Conservation (phyloP, 2,329 filamentous ascomycete genomes). For the Pseudogymnoascus sp. region DNA sequence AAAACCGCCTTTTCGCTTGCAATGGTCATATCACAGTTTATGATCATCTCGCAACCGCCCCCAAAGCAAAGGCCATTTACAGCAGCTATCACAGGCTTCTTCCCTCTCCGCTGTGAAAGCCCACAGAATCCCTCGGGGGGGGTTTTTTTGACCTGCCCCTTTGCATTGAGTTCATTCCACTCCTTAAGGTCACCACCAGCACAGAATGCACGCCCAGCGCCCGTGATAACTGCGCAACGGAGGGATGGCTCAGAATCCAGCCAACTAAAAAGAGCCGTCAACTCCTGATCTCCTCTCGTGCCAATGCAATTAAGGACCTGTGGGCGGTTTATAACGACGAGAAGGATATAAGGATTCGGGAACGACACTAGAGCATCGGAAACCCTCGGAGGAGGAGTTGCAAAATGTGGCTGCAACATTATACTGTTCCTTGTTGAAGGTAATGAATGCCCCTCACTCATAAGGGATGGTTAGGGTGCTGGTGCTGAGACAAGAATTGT, state of each 20-base stretch:
- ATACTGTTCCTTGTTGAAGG: neutral
- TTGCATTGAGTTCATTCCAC: constrained; percentile 45
- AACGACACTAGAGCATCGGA: constrained; percentile 36
- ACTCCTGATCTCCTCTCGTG: constrained; percentile 32
- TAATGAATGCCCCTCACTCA: neutral
- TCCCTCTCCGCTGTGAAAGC: constrained; percentile 58
- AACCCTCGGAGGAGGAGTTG: constrained; percentile 20
- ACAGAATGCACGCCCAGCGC: constrained; percentile 59
- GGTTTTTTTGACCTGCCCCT: constrained; percentile 19
- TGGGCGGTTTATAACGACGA: constrained; percentile 56
- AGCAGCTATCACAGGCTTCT: constrained; percentile 70
- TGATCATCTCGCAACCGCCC: constrained; percentile 69
- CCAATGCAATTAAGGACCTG: constrained; percentile 51
- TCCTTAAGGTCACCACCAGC: constrained; percentile 64
- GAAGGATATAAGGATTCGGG: constrained; percentile 48
- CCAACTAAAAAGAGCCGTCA: constrained; percentile 48
- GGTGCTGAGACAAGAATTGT: neutral
- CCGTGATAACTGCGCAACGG: constrained; percentile 58
- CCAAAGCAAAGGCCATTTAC: constrained; percentile 71
- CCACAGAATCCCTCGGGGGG: constrained; percentile 55
- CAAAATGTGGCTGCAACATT: constrained; percentile 17
- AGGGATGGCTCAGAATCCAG: constrained; percentile 57
- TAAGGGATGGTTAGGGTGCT: neutral
- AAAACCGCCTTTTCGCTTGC: constrained; percentile 55
- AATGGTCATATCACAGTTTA: constrained; percentile 68